Percentiles rank a stretch among this genome's conserved stretches.
These are phyloP conservation scores for Hymenoscyphus salicellus DNA, from an alignment of 2,329 filamentous ascomycete genomes.

Conservation along the genomic window DNA sequence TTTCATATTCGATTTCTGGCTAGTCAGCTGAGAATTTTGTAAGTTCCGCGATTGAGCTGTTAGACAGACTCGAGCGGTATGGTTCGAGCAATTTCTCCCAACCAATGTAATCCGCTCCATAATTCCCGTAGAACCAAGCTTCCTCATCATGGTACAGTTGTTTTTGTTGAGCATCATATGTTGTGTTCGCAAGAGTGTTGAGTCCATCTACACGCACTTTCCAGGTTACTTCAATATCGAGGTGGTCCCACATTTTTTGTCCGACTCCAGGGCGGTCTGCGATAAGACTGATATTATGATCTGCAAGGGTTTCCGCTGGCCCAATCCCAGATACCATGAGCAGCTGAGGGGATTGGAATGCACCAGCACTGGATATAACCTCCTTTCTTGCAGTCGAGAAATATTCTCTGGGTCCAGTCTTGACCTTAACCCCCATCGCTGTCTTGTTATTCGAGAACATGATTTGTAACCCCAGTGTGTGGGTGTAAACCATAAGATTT, in stretches of 20 bases:
- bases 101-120: slow-evolving; percentile 12
- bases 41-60: slow-evolving; percentile 1
- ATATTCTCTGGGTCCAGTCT: slow-evolving; percentile 11
- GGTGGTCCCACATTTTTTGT: slow-evolving; percentile 45
- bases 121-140: not conserved
- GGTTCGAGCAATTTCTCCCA: slow-evolving; percentile 19
- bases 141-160: not conserved
- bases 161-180: not conserved
- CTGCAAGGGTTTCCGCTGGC: slow-evolving; percentile 41
- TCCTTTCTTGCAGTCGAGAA: slow-evolving; percentile 35
- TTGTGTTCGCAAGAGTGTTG: slow-evolving; percentile 1
- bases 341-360: slow-evolving; percentile 50
- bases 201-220: not conserved
- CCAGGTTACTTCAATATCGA: slow-evolving; percentile 11
- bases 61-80: not conserved
- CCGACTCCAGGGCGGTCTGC: slow-evolving; percentile 49
- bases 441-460: slow-evolving; percentile 41
- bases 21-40: slow-evolving; percentile 4
- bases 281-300: slow-evolving; percentile 44
- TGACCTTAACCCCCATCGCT: slow-evolving; percentile 41
- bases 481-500: slow-evolving; percentile 41
- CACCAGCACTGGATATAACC: slow-evolving; percentile 48
- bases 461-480: slow-evolving; percentile 45
- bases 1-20: slow-evolving; percentile 13
- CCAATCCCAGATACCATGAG: slow-evolving; percentile 37